phyloP scores from a whole-genome alignment of 1,139 yeast species.

The Torulaspora pretoriensis region DNA sequence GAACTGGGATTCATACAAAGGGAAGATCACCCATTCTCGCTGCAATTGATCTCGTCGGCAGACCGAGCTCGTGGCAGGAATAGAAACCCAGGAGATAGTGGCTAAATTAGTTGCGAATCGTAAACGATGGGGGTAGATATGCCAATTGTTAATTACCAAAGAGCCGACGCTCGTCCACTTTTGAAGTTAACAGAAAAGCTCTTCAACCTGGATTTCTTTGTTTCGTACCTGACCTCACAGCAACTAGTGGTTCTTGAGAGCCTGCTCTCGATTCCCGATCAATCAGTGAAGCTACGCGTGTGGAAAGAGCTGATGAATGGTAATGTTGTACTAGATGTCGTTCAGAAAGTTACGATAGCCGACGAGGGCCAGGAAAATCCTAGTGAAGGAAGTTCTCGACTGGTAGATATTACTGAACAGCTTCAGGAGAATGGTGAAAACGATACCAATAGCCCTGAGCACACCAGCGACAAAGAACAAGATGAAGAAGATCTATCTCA shows the following conservation, averaged over 20 bases:
- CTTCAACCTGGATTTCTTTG: conserved; percentile 48
- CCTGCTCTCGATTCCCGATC: conserved; percentile 37
- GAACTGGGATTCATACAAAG: neutral
- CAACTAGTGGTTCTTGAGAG: conserved; percentile 53
- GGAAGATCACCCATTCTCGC: neutral
- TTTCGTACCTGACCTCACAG: conserved; percentile 56
- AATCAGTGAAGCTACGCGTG: conserved; percentile 36
- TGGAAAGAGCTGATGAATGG: conserved; percentile 58
- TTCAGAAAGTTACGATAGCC: conserved; percentile 14
- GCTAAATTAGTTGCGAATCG: neutral
- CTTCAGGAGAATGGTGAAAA: conserved; percentile 17
- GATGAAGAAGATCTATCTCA: conserved; percentile 32
- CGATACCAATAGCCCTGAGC: conserved; percentile 24
- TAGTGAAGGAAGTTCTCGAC: conserved; percentile 9
- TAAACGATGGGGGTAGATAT: conserved; percentile 16
- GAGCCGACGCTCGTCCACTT: conserved; percentile 33
- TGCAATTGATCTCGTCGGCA: neutral
- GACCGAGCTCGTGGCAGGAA: neutral
- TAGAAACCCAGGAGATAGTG: neutral
- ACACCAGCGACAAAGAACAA: conserved; percentile 6
- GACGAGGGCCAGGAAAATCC: conserved; percentile 4
- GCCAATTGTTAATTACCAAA: conserved; percentile 30
- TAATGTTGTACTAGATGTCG: conserved; percentile 42
- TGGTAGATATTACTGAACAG: conserved; percentile 8
- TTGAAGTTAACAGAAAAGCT: conserved; percentile 48